Evolutionary conservation across 2,329 filamentous ascomycete genomes (phyloP), one percentile per base, ranked within the genome.

Genomic region (Lasiodiplodia hormozganensis): DNA sequence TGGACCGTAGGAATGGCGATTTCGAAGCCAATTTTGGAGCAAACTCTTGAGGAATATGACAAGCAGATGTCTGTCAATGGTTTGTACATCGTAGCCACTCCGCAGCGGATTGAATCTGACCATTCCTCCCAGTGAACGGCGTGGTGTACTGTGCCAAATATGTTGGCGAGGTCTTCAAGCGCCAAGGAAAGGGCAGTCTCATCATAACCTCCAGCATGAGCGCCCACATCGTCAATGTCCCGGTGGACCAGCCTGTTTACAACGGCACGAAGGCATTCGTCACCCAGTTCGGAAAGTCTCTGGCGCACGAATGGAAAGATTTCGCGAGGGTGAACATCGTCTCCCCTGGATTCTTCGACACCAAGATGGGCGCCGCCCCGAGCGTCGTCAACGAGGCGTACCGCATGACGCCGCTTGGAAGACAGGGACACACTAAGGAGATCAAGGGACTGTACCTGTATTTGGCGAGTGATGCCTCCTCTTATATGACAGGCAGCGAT

Each of bases 361-460:
- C 88, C 0, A 87, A 87, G 62, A 82, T 90, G 71, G 85, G 85
- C 28, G 88, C 89, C 74, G 89, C 89, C 70, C 85, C 88, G 82
- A 86, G 91, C 74, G 87, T 87, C 10, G 89, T 92, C 85, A 82
- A 86, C 56, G 82, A 89, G 65, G 93, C 90, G 87, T 87, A 87
- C 75, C 86, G 89, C 74, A 94, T 92, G 85, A 93, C 90, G 36
- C 91, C 91, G 1, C 89, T 95, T 86, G 91, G 88, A 34, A 85
- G 92, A 58, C 90, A 94, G 76, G 92, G 90, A 14, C 82, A 89
- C 71, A 86, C 86, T 0, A 86, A 88, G 70, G 93, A 96, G 82
- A 84, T 96, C 70, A 94, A 95, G 82, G 93, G 92, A 3, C 88
- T 90, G 18, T 96, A 91, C 76, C 80, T 96, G 64, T 96, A 93